These are phyloP conservation scores for Lathyrus tuberosus DNA, from an alignment of 306 rosid species.

Conservation along the genomic window DNA sequence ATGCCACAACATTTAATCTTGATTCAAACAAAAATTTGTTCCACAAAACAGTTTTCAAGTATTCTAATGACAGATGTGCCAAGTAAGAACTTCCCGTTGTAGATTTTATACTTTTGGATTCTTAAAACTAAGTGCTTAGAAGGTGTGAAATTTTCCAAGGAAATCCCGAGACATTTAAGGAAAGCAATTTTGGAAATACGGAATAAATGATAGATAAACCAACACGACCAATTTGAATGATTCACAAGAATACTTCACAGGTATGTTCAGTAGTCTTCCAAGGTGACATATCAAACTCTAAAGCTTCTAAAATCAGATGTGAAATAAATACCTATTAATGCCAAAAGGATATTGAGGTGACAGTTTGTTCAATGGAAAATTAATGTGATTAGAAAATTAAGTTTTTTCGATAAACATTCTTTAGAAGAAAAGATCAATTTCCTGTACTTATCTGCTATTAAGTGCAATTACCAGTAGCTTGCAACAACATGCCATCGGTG, in stretches of 20 bases:
- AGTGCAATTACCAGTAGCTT: constrained; percentile 11
- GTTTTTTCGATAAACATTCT: not conserved
- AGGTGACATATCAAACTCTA: constrained; percentile 1
- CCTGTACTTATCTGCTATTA: too few species aligned
- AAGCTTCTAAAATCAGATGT: not conserved
- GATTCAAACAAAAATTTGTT: constrained; percentile 14
- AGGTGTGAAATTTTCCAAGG: not conserved
- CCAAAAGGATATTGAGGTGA: not conserved
- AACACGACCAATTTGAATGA: not conserved
- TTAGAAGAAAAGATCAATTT: not conserved
- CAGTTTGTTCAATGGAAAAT: constrained; percentile 14
- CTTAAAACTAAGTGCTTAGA: not conserved
- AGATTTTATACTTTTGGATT: not conserved
- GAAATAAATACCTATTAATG: not conserved
- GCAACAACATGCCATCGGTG: constrained; percentile 1
- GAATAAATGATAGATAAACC: not conserved
- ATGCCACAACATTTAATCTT: not conserved
- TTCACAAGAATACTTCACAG: constrained; percentile 6
- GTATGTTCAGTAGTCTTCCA: constrained; percentile 10
- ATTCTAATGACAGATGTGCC: not conserved
- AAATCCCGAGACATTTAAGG: not conserved
- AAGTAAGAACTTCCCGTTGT: not conserved
- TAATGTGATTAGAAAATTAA: constrained; percentile 6
- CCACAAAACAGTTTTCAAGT: not conserved
- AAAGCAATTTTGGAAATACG: not conserved